Conservation (phyloP, 1,284 basidiomycete genomes). For the Puccinia horiana region DNA sequence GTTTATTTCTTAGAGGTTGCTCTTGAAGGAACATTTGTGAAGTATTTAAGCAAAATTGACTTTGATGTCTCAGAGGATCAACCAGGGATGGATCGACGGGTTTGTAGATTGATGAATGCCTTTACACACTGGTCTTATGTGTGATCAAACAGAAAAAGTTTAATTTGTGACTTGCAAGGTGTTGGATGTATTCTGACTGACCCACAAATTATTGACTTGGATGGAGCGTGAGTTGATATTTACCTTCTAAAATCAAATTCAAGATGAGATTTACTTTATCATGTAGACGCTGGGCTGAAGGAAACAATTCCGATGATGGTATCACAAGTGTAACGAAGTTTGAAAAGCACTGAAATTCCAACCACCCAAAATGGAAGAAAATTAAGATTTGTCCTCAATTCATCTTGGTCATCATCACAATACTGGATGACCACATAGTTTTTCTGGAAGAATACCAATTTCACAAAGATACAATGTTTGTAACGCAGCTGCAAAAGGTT, state of each 20-base stretch:
- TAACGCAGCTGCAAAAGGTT: not conserved
- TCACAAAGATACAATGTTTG: not conserved
- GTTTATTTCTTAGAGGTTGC: conserved; percentile 7
- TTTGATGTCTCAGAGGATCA: not conserved
- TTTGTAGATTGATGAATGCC: not conserved
- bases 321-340: conserved; percentile 8
- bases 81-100: not conserved
- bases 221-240: not conserved
- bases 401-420: too few species aligned
- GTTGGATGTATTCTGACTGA: conserved; percentile 2
- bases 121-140: conserved; percentile 8
- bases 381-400: not conserved
- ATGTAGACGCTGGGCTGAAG: not conserved
- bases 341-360: not conserved
- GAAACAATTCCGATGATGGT: not conserved
- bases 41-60: conserved; percentile 24
- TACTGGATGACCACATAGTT: too few species aligned
- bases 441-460: not conserved
- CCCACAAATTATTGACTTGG: conserved; percentile 15
- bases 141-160: not conserved
- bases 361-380: not conserved
- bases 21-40: not conserved
- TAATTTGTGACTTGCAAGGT: conserved; percentile 11
- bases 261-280: not conserved
- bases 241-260: not conserved